Percentiles rank a stretch among this genome's conserved stretches.
phyloP scores from a whole-genome alignment of 139 green algal species.

The Gonium pectorale region DNA sequence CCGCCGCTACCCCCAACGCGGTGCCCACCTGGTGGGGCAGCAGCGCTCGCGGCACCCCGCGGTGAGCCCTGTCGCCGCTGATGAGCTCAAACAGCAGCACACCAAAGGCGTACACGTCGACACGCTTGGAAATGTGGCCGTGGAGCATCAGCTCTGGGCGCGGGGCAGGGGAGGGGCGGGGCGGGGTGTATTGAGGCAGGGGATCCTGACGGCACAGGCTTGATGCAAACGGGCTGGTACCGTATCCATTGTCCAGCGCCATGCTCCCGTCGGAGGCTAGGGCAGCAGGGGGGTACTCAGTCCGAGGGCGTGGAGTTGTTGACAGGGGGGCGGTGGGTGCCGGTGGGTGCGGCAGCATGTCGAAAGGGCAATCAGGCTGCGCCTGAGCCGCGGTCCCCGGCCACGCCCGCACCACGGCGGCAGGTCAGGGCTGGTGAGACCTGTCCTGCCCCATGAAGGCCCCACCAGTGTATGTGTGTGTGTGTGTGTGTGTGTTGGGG shows the following conservation, averaged over 20 bases:
- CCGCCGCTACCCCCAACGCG: too few relatives aligned
- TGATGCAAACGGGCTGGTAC: neutral
- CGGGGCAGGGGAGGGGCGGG: too few relatives aligned
- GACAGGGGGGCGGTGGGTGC: too few relatives aligned
- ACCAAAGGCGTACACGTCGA: conserved; percentile 31
- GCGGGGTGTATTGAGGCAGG: neutral
- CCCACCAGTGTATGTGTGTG: too few relatives aligned
- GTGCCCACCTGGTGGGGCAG: conserved; percentile 31
- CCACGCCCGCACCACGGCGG: too few relatives aligned
- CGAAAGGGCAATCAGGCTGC: too few relatives aligned
- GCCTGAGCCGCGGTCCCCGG: too few relatives aligned
- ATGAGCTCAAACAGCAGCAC: conserved; percentile 48
- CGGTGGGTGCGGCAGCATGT: too few relatives aligned
- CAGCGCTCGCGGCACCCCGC: conserved; percentile 17
- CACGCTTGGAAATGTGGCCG: conserved; percentile 37
- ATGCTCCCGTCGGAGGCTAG: neutral
- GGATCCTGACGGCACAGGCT: neutral
- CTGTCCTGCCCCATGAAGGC: too few relatives aligned
- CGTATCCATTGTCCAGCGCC: neutral
- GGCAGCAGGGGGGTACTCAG: too few relatives aligned
- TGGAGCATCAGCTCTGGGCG: conserved; percentile 34
- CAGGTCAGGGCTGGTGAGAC: too few relatives aligned
- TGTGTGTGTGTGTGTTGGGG: too few relatives aligned
- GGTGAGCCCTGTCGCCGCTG: conserved; percentile 42
- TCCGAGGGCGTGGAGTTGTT: neutral